phyloP scores from a whole-genome alignment of 2,329 filamentous ascomycete species.

The Apiospora sp. region DNA sequence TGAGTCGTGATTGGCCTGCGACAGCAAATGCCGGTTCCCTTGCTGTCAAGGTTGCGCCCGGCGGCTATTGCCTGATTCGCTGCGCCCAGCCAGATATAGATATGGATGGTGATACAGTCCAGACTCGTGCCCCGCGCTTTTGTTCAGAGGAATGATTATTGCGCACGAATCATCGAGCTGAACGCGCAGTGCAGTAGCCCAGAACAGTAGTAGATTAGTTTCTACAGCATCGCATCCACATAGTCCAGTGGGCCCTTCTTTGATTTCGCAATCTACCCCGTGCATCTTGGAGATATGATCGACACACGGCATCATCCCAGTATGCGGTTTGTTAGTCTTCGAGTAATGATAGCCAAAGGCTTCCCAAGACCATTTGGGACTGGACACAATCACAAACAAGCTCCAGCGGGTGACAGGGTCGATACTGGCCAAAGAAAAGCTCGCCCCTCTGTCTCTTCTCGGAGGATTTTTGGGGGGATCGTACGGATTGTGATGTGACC shows the following conservation, averaged over 20 bases:
- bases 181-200: conserved; percentile 3
- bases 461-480: conserved; percentile 2
- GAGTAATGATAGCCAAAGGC: background rate
- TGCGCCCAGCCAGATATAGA: conserved; percentile 1
- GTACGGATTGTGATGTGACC: conserved; percentile 4
- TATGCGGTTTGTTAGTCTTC: background rate
- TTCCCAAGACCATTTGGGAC: background rate
- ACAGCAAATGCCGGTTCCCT: conserved; percentile 2
- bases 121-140: conserved; percentile 3
- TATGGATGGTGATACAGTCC: background rate
- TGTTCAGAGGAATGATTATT: background rate
- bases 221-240: conserved; percentile 12
- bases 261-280: conserved; percentile 21
- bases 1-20: background rate
- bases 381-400: background rate
- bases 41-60: conserved; percentile 6
- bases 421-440: background rate
- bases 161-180: conserved; percentile 16
- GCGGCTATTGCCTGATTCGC: conserved; percentile 19
- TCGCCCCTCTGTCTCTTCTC: background rate
- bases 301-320: conserved; percentile 11
- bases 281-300: conserved; percentile 18
- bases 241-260: background rate
- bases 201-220: conserved; percentile 2
- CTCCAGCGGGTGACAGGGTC: background rate